A percentile compares a stretch with the other conserved stretches of the same genome.
Evolutionary conservation across 208 protist genomes (phyloP).

Genomic region (Trypanosoma boissoni): DNA sequence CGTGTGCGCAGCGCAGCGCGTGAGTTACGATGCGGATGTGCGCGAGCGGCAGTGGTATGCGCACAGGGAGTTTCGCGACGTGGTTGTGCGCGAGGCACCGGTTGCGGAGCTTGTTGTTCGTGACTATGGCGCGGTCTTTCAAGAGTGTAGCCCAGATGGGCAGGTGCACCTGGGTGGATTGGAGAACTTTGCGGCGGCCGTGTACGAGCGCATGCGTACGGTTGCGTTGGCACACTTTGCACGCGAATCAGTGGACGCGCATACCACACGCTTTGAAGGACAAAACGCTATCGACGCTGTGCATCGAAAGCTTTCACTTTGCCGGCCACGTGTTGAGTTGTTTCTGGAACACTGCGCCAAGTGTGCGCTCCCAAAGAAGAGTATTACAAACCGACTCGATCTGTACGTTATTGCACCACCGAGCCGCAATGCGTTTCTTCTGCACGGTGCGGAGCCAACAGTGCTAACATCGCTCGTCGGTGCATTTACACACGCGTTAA

Average conservation of each 20-base stretch:
- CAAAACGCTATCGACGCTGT: conserved; percentile 6
- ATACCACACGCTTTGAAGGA: conserved; percentile 23
- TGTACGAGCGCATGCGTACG: conserved; percentile 52
- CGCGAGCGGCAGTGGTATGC: conserved; percentile 62
- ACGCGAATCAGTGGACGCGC: conserved; percentile 4
- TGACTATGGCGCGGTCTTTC: conserved; percentile 63
- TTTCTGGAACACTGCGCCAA: conserved; percentile 15
- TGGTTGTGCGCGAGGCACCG: conserved; percentile 30
- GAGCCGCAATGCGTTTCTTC: conserved; percentile 64
- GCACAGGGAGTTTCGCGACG: conserved; percentile 45
- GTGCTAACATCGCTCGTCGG: conserved; percentile 45
- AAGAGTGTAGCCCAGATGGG: conserved; percentile 42
- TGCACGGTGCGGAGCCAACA: conserved; percentile 38
- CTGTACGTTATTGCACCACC: conserved; percentile 75
- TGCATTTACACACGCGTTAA: conserved; percentile 26
- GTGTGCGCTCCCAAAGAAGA: conserved; percentile 35
- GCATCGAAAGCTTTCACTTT: conserved; percentile 1
- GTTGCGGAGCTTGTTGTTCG: conserved; percentile 50
- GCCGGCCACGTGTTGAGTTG: conserved; percentile 1
- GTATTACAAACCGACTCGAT: conserved; percentile 57
- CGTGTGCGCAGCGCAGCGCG: conserved; percentile 14
- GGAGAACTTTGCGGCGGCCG: conserved; percentile 49
- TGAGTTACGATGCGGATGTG: conserved; percentile 33
- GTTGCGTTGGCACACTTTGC: conserved; percentile 39
- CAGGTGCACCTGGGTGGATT: conserved; percentile 50